Evolutionary conservation across 306 rosid genomes (phyloP).

Genomic region (Urtica urens): DNA sequence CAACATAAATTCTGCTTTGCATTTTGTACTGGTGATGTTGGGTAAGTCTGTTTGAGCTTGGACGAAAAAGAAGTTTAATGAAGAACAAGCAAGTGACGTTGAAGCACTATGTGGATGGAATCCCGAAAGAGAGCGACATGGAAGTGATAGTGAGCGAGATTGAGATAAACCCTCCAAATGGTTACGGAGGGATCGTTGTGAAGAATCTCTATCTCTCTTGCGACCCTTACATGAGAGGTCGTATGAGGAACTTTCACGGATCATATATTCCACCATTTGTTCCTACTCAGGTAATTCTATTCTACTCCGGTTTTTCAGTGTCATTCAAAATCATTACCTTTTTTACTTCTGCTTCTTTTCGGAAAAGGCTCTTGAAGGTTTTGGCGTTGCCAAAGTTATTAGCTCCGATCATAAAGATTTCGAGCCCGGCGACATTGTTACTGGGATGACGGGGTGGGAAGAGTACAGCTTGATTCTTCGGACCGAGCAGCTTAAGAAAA

Average conservation of each 20-base stretch:
- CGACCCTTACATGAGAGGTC: constrained; percentile 48
- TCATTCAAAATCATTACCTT: background rate
- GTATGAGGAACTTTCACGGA: constrained; percentile 36
- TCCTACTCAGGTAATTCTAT: constrained; percentile 29
- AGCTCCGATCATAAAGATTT: constrained; percentile 32
- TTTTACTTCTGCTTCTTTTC: background rate
- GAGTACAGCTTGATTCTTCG: constrained; percentile 32
- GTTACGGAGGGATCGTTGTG: constrained; percentile 17
- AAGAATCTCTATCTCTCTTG: constrained; percentile 47
- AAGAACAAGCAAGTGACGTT: constrained; percentile 41
- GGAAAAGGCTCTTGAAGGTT: constrained; percentile 39
- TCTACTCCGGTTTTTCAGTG: background rate
- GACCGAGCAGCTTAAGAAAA: constrained; percentile 23
- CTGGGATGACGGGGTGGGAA: constrained; percentile 39
- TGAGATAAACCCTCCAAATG: constrained; percentile 19
- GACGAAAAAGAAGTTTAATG: background rate
- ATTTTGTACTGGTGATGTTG: too few relatives aligned
- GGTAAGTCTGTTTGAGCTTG: too few relatives aligned
- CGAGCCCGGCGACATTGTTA: constrained; percentile 31
- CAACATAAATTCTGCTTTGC: too few relatives aligned
- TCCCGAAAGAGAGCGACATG: constrained; percentile 32
- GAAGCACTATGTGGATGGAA: constrained; percentile 26
- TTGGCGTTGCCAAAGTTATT: constrained; percentile 37
- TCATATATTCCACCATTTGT: constrained; percentile 33
- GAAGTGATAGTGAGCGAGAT: constrained; percentile 19